These are phyloP conservation scores for Effrenium voratum DNA, from an alignment of 73 alveolate genomes.

Conservation along the genomic window DNA sequence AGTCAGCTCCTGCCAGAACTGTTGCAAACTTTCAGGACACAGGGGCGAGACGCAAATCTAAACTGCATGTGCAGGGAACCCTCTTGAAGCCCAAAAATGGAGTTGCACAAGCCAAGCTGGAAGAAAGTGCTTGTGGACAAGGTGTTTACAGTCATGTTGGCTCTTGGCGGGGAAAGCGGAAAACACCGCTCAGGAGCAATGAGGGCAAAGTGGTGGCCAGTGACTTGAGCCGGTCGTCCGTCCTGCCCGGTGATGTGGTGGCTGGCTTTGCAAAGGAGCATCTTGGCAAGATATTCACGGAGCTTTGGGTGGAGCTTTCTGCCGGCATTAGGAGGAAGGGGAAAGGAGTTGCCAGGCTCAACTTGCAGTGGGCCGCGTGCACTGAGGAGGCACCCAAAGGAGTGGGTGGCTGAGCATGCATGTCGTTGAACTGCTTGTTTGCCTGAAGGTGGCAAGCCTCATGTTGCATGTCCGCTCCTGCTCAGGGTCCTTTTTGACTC, in stretches of 20 bases:
- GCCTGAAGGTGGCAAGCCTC: too few relatives aligned
- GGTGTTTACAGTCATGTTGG: not conserved
- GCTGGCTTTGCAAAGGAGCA: conserved; percentile 56
- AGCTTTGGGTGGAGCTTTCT: not conserved
- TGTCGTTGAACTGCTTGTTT: too few relatives aligned
- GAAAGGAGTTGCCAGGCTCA: not conserved
- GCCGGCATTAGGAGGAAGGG: not conserved
- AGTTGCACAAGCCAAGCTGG: too few relatives aligned
- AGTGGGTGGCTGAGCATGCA: not conserved
- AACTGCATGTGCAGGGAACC: too few relatives aligned
- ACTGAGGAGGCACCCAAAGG: conserved; percentile 84
- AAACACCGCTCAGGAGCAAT: not conserved
- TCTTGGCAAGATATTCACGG: not conserved
- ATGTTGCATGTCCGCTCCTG: too few relatives aligned
- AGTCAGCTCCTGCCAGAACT: not conserved
- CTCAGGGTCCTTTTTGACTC: conserved; percentile 67
- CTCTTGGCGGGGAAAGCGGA: not conserved
- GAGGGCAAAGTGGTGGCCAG: conserved; percentile 74
- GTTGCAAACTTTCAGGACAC: not conserved
- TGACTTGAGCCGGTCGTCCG: conserved; percentile 67
- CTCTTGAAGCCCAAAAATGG: too few relatives aligned
- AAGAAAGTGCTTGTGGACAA: too few relatives aligned
- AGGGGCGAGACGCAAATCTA: too few relatives aligned
- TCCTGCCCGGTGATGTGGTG: conserved; percentile 30
- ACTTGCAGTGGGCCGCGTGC: not conserved